phyloP scores from a whole-genome alignment of 148 eudicot genomes.

The Amaranthus cruentus region DNA sequence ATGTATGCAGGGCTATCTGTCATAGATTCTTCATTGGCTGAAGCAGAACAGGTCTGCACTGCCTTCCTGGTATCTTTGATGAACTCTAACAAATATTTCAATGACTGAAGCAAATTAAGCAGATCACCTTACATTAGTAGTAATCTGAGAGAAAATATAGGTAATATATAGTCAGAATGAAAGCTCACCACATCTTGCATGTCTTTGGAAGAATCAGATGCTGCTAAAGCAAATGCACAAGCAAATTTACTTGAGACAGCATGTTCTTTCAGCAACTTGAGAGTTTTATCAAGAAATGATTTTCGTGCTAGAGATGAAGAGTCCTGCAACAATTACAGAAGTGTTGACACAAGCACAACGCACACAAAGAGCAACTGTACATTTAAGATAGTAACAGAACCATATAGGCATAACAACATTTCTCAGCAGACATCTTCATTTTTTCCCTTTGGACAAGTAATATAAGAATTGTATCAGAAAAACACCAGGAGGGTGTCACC shows the following conservation, averaged over 20 bases:
- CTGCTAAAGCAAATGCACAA: conserved; percentile 73
- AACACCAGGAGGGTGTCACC: background rate
- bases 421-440: background rate
- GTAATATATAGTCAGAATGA: conserved; percentile 5
- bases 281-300: conserved; percentile 56
- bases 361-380: background rate
- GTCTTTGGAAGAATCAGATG: conserved; percentile 50
- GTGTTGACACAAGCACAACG: conserved; percentile 7
- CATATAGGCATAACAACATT: background rate
- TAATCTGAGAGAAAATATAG: background rate
- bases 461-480: no score
- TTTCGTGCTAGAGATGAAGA: conserved; percentile 41
- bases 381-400: background rate
- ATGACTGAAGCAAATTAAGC: conserved; percentile 40
- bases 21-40: conserved; percentile 30
- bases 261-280: conserved; percentile 62
- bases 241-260: conserved; percentile 64
- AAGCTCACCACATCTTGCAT: conserved; percentile 54
- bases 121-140: conserved; percentile 12
- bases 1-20: conserved; percentile 59
- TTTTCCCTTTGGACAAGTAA: no score
- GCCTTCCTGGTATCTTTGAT: conserved; percentile 43
- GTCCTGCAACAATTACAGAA: conserved; percentile 46
- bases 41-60: conserved; percentile 27
- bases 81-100: conserved; percentile 60